Evolutionary conservation across 805 yeast genomes (phyloP).

Genomic region (Starmerella ratchasimensis): DNA sequence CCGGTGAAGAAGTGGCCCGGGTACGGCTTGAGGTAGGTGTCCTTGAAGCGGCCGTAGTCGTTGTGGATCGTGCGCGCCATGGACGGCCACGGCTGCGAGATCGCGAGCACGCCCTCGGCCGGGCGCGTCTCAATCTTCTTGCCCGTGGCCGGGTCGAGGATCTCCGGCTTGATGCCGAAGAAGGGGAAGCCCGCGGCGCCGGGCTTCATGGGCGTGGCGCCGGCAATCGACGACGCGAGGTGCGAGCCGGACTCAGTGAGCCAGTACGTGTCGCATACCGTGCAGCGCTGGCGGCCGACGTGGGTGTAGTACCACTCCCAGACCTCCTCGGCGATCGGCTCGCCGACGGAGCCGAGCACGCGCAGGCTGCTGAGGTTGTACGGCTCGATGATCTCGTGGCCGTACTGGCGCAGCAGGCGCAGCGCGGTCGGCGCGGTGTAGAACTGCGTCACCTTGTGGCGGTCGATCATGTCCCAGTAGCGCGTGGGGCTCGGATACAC

Average conservation of each 20-base stretch:
- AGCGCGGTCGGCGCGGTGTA: constrained; percentile 98
- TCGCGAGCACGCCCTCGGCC: constrained; percentile 92
- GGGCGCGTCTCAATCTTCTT: constrained; percentile 71
- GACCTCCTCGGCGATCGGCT: constrained; percentile 93
- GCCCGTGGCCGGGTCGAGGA: constrained; percentile 89
- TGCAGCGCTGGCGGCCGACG: constrained; percentile 80
- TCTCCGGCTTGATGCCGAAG: constrained; percentile 82
- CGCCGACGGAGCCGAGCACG: constrained; percentile 94
- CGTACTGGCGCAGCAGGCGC: constrained; percentile 80
- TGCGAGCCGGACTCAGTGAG: constrained; percentile 97
- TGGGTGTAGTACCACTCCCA: constrained; percentile 97
- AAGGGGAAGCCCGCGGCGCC: constrained; percentile 95
- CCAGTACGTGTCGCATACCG: constrained; percentile 95
- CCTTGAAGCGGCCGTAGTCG: constrained; percentile 73
- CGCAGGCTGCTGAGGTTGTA: constrained; percentile 78
- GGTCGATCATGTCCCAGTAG: constrained; percentile 92
- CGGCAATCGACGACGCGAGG: constrained; percentile 86
- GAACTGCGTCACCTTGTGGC: constrained; percentile 84
- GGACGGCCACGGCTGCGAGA: constrained; percentile 92
- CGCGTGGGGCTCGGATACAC: constrained; percentile 91
- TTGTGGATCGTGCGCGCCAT: constrained; percentile 92
- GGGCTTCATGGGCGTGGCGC: constrained; percentile 88
- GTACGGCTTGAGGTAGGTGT: constrained; percentile 86
- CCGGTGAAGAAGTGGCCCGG: constrained; percentile 93
- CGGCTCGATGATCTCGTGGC: constrained; percentile 67